Evolutionary conservation across 495 filamentous ascomycete species (phyloP), one percentile per base, ranked within the genome.

Genomic region (Annulohypoxylon bovei): DNA sequence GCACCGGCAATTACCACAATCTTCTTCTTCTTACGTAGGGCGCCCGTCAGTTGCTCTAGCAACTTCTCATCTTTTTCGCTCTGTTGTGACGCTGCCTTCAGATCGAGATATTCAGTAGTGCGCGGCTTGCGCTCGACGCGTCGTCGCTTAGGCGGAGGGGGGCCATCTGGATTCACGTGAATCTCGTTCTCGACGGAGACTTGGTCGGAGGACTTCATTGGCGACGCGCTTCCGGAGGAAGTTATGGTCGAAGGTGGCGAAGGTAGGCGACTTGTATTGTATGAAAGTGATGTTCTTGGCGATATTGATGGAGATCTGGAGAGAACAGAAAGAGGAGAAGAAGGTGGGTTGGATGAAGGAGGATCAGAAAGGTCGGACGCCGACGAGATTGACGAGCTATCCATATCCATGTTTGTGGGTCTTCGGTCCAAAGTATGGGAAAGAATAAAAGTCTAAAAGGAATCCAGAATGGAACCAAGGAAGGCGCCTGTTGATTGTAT

Each of bases 1-100:
- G 95, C 95, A 53, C 95, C 95, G 30, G 95, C 95, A 79, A 99
- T 92, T 42, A 97, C 93, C 18, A 99, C 93, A 72, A 99, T 97
- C 81, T 97, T 98, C 78, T 91, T 90, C 80, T 93, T 95, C 75
- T 92, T 92, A 61, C 91, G 90, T 66, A 99, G 79, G n/a, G 88
- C 89, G 55, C 91, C 87, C 37, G 93, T 79, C 12, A 99, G 83
- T 54, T 88, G 84, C 55, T 90, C 86, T 7, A 97, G 79, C 49
- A 91, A 71, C 22, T 71, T 74, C 44, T 83, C 77, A 14, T 81
- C 78, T 35, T 80, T 79, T n/a, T 81, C 85, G 56, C 72, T 72
- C 49, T 84, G 83, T 23, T 78, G 78, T 11, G 79, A 77, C 33
- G 80, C 76, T 56, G 80, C 74, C 16, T 86, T 82, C 4, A 97